A percentile compares a stretch with the other conserved stretches of the same genome.
Conservation (phyloP, 495 filamentous ascomycete genomes). For the Terfezia boudieri region DNA sequence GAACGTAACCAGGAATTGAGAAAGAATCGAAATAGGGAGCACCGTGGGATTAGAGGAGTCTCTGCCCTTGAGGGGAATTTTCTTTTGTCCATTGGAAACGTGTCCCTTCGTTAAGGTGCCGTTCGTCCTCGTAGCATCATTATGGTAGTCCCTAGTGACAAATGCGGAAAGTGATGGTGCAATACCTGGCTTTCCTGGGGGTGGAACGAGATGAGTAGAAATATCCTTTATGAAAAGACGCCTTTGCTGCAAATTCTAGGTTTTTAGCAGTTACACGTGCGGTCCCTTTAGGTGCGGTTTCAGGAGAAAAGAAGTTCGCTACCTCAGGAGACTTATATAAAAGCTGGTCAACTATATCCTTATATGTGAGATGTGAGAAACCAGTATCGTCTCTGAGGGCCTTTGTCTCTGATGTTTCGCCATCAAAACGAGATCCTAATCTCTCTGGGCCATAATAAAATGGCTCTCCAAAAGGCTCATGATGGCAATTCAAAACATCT, state of each 20-base stretch:
- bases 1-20: slow-evolving; percentile 81
- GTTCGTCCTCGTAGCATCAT: too few relatives aligned
- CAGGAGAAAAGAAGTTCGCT: too few relatives aligned
- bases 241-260: slow-evolving; percentile 24
- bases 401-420: slow-evolving; percentile 30
- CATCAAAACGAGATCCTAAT: slow-evolving; percentile 48
- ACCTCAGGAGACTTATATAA: too few relatives aligned
- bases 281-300: too few relatives aligned
- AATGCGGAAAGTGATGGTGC: slow-evolving; percentile 40
- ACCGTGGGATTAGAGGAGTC: slow-evolving; percentile 62
- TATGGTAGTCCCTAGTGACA: too few relatives aligned
- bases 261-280: too few relatives aligned
- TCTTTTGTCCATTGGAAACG: too few relatives aligned
- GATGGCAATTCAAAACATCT: slow-evolving; percentile 57
- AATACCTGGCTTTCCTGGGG: slow-evolving; percentile 34
- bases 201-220: slow-evolving; percentile 65
- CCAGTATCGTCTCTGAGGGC: slow-evolving; percentile 45
- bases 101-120: too few relatives aligned
- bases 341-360: slow-evolving; percentile 38
- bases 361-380: slow-evolving; percentile 53
- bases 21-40: slow-evolving; percentile 43
- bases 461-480: slow-evolving; percentile 91
- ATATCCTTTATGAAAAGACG: slow-evolving; percentile 97
- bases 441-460: slow-evolving; percentile 90
- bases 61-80: slow-evolving; percentile 6